Evolutionary conservation across 2,329 filamentous ascomycete species (phyloP), one percentile per base, ranked within the genome.

Genomic region (Daldinia eschscholtzii): DNA sequence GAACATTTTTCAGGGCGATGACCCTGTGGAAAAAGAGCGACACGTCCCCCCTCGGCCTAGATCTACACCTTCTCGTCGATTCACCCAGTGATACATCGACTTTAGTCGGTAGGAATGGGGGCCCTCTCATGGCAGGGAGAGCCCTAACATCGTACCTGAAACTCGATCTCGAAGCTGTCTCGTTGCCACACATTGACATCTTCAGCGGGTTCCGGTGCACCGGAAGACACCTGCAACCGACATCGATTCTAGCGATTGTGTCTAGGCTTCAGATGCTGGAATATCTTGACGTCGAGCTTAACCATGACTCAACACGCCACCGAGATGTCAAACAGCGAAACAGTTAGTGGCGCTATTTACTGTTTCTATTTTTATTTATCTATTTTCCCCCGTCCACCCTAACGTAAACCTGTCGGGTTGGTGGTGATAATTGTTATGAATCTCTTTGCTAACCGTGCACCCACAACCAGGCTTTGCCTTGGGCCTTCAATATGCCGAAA

Each of bases 231-330:
- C 20, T 72, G 18, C 65, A 70, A 35, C 68, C 70, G 3, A 69
- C 61, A 10, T 69, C 70, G 0, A 18, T 68, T 0, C 44, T 72
- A 15, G 63, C 68, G 44, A 61, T 72, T 42, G 65, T 64, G 39
- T 72, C 70, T 13, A 60, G 59, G 50, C 64, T 70, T 37, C 62
- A 46, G 44, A 23, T 46, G 9, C 52, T 72, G 13, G 68, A 70
- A 53, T 70, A 68, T 20, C 65, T 72, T n/a, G 63, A 71, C 28
- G 55, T 69, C 23, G 70, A 72, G 44, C 68, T 72, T 28, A 72
- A 65, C 28, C 70, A 72, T 10, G 70, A 72, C 63, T 67, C 70
- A 12, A 59, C 26, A 6, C 64, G 70, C 12, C 57, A 60, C 4
- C 60, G 64, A 60, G 68, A 72, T 39, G 56, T 70, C 6, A 33